Percentiles rank a stretch among this genome's conserved stretches.
Conservation (phyloP, 805 yeast genomes). For the Sungouiozyma ichnusensis region DNA sequence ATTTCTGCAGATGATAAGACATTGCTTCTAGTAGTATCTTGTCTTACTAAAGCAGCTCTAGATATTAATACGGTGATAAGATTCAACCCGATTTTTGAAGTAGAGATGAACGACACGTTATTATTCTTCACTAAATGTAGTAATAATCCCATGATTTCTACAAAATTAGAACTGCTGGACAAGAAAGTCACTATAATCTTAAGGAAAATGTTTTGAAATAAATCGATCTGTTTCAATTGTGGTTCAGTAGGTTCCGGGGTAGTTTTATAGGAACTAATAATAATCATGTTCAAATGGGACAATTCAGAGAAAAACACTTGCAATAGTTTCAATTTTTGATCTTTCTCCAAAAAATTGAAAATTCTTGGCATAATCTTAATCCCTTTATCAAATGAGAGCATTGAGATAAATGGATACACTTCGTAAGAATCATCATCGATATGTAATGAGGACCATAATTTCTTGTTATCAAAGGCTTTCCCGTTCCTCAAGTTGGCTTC, state of each 20-base stretch:
- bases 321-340: constrained; percentile 65
- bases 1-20: constrained; percentile 32
- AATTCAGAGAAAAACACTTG: constrained; percentile 72
- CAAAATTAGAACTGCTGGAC: constrained; percentile 63
- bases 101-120: constrained; percentile 44
- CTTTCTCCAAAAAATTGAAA: constrained; percentile 68
- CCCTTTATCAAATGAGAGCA: constrained; percentile 76
- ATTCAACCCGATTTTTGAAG: constrained; percentile 74
- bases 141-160: constrained; percentile 67
- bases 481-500: constrained; percentile 66
- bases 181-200: constrained; percentile 77
- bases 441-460: constrained; percentile 70
- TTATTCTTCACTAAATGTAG: constrained; percentile 61
- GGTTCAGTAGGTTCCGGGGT: constrained; percentile 47
- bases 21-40: constrained; percentile 46
- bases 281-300: constrained; percentile 66
- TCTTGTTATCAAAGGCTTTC: constrained; percentile 34
- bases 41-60: constrained; percentile 83
- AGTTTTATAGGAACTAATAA: constrained; percentile 68
- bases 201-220: constrained; percentile 70
- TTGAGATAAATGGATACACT: constrained; percentile 72
- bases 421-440: constrained; percentile 50
- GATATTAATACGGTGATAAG: constrained; percentile 83
- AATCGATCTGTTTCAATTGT: constrained; percentile 50
- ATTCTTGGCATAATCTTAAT: constrained; percentile 82